Base-by-base conservation (phyloP, 1,139 yeast species). In the Groenewaldozyma auringiensis region DNA sequence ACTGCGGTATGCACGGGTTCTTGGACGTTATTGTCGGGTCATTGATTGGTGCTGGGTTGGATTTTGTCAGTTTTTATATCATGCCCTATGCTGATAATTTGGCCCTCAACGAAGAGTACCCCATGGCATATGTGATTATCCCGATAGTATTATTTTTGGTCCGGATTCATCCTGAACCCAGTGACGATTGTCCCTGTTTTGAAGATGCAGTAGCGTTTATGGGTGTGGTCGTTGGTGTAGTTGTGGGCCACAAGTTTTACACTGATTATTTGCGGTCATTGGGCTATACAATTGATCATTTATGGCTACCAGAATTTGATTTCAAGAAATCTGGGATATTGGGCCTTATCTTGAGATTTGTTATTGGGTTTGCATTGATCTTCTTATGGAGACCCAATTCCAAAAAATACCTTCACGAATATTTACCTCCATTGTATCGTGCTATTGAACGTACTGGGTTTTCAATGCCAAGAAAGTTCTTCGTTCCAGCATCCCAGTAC, bases 1-100 rank as follows among this genome's bases (percentile, higher is more conserved):
- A 92, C 65, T 89, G 96, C 63, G 98, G 98, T 3, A 92, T 92
- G 98, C 98, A 92, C 65, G 98, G 98, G 2, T 77, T 85, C 51
- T 66, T 85, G 29, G 98, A 92, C 62, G 71, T 92, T 3, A 45
- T 69, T 1, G 65, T 77, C 9, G 98, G 98, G 2, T 66, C 79
- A 0, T 0, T 74, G 0, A 70, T 87, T 22, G 98, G 98, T 0
- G 54, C 43, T 37, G 56, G 59, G 3, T 50, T 41, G 16, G 42
- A 46, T 31, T 51, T 59, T 53, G 25, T n/a, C 9, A 11, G n/a
- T 20, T 55, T 52, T 33, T 39, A 51, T 36, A 40, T 51, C 27
- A 40, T 40, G 43, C 40, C 48, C 13, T 27, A 48, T 39, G 42
- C 49, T 13, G 39, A 41, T 8, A 44, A 52, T 43, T 45, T 57